Percentiles rank a stretch among this genome's conserved stretches.
phyloP scores from a whole-genome alignment of 345 rosid species.

The Salix purpurea region DNA sequence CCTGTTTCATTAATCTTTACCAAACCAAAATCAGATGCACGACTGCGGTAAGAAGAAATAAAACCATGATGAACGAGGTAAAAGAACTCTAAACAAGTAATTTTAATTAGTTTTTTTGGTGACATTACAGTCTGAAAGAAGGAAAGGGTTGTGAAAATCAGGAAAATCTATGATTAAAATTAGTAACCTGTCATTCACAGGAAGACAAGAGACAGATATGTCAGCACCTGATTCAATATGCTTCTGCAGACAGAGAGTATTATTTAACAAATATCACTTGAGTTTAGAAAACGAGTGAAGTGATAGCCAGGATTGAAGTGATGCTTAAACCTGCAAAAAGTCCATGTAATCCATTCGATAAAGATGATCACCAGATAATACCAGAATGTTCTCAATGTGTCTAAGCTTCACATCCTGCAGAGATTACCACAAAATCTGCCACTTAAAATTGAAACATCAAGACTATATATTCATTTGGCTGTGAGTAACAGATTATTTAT shows the following conservation, averaged over 20 bases:
- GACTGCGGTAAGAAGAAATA: constrained; percentile 36
- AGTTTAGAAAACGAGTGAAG: not conserved
- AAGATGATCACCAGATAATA: constrained; percentile 86
- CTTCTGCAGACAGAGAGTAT: constrained; percentile 41
- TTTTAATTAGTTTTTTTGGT: not conserved
- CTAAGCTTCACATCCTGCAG: constrained; percentile 73
- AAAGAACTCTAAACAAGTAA: not conserved
- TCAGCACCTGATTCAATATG: constrained; percentile 61
- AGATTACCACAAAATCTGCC: not conserved
- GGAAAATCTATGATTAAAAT: not conserved
- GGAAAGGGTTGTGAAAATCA: not conserved
- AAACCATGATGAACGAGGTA: not conserved
- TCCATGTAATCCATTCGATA: constrained; percentile 93
- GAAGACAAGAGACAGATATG: constrained; percentile 60
- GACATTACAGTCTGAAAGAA: constrained; percentile 1
- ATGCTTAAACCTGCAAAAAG: constrained; percentile 59
- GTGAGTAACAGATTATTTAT: not conserved
- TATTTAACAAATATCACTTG: not conserved
- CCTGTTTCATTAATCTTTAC: constrained; percentile 69
- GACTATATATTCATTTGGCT: not conserved
- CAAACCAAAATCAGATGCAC: constrained; percentile 73
- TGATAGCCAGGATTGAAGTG: constrained; percentile 3
- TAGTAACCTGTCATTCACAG: constrained; percentile 51
- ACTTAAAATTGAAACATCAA: constrained; percentile 13
- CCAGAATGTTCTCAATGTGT: constrained; percentile 71